Base-by-base conservation (phyloP, 176 grass and related monocot species). In the Typha latifolia region DNA sequence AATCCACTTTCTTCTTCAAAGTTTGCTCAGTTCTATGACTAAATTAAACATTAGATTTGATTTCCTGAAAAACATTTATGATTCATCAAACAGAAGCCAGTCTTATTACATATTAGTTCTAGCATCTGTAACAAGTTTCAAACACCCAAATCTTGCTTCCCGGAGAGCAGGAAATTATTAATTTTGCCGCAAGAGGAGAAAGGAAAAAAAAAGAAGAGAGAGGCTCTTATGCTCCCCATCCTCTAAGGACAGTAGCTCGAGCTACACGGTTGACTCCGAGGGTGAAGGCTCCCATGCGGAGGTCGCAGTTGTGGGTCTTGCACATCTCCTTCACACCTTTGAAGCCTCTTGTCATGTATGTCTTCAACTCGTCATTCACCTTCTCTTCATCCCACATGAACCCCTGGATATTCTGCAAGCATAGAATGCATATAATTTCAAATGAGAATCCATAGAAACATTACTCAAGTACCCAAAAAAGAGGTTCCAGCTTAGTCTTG, bases 361-460 rank as follows among this genome's bases (percentile, higher is more conserved):
- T 90, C 82, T 56, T 82, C 14, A 96, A 84, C 73, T 96, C 87
- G n/a, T 31, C 32, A 67, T 96, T 96, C 72, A 96, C 87, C 81
- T 96, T 90, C 66, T 90, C 80, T 73, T 96, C 91, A 48, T 87
- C 87, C 91, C 91, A 96, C 91, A 96, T 90, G 79, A 96, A 96
- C 48, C 91, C 91, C 78, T 96, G 91, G 31, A 96, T 96, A 81
- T 96, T 96, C 87, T 96, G 81, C 50, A 82, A 71, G 14, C 26
- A 19, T 31, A 65, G n/a, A 16, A 20, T 3, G 10, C 21, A 65
- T 19, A 65, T 19, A 43, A 18, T 37, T 64, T 20, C 53, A 59
- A 59, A 19, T 19, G 18, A 59, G 15, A 59, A 43, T 43, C 37
- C 37, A 43, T 43, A 43, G 5, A 6, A 43, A 8, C 9, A 43